phyloP scores from a whole-genome alignment of 768 basidiomycete species.

The Suillus discolor region DNA sequence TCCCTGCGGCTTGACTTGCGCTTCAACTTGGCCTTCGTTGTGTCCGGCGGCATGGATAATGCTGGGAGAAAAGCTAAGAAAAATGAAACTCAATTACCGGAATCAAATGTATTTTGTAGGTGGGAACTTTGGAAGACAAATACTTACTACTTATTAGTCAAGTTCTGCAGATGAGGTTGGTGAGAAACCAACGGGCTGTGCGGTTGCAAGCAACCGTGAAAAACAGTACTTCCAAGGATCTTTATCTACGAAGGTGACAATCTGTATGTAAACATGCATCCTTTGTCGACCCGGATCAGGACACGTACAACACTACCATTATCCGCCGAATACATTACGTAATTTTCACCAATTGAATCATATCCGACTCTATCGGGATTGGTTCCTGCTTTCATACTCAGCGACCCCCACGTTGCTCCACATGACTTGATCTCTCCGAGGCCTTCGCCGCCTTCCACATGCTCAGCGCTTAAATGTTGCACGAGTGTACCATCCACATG shows the following conservation, averaged over 20 bases:
- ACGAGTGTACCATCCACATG: too few relatives aligned
- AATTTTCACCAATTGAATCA: too few relatives aligned
- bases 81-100: constrained; percentile 10
- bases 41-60: constrained; percentile 56
- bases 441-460: too few relatives aligned
- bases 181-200: constrained; percentile 14
- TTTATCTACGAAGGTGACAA: not conserved
- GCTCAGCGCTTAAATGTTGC: too few relatives aligned
- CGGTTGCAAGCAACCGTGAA: not conserved
- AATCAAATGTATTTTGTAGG: constrained; percentile 20
- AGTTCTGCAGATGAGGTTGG: constrained; percentile 9
- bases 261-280: too few relatives aligned
- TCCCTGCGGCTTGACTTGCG: constrained; percentile 53
- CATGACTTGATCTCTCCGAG: too few relatives aligned
- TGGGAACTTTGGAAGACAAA: constrained; percentile 14
- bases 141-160: not conserved
- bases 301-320: not conserved
- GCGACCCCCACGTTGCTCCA: too few relatives aligned
- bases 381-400: too few relatives aligned
- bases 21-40: constrained; percentile 51
- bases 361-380: not conserved
- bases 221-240: not conserved
- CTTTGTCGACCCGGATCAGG: not conserved
- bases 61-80: constrained; percentile 11
- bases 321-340: not conserved